Conservation (phyloP, 768 basidiomycete species). For the Pleurotus tuoliensis region DNA sequence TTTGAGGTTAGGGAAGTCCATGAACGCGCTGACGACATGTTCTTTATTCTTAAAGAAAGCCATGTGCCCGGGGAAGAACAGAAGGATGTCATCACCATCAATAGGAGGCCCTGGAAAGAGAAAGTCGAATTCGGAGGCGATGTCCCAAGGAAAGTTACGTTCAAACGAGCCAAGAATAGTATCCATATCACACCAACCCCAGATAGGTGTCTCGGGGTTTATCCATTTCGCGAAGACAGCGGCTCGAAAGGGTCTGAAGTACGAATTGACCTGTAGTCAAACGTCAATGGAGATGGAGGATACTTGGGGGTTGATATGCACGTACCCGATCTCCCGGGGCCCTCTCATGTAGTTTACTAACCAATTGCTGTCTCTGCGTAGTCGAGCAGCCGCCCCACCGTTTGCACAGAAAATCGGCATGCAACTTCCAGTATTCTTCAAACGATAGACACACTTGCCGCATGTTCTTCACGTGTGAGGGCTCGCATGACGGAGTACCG, state of each 20-base stretch:
- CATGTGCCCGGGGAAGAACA: slow-evolving; percentile 8
- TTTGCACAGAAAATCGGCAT: background rate
- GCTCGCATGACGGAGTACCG: background rate
- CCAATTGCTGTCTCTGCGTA: background rate
- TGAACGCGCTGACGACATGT: slow-evolving; percentile 6
- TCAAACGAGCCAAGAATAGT: slow-evolving; percentile 6
- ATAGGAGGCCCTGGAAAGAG: background rate
- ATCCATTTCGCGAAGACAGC: slow-evolving; percentile 10
- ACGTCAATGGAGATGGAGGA: no score
- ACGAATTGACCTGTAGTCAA: slow-evolving; percentile 4
- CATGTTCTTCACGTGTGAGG: background rate
- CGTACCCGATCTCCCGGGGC: background rate
- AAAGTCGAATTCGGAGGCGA: slow-evolving; percentile 5
- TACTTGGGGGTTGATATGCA: no score
- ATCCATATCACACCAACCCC: slow-evolving; percentile 13
- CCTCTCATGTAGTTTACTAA: background rate
- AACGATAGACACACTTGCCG: background rate
- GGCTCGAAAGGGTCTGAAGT: slow-evolving; percentile 7
- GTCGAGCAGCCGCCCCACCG: slow-evolving; percentile 5
- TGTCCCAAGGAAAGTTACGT: slow-evolving; percentile 9
- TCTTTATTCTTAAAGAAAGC: slow-evolving; percentile 6
- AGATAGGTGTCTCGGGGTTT: slow-evolving; percentile 5
- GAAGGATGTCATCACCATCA: background rate
- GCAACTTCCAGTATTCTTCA: background rate
- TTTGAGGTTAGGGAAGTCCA: slow-evolving; percentile 6